phyloP scores from a whole-genome alignment of 768 basidiomycete genomes.

The Podaxis mareebaensis region DNA sequence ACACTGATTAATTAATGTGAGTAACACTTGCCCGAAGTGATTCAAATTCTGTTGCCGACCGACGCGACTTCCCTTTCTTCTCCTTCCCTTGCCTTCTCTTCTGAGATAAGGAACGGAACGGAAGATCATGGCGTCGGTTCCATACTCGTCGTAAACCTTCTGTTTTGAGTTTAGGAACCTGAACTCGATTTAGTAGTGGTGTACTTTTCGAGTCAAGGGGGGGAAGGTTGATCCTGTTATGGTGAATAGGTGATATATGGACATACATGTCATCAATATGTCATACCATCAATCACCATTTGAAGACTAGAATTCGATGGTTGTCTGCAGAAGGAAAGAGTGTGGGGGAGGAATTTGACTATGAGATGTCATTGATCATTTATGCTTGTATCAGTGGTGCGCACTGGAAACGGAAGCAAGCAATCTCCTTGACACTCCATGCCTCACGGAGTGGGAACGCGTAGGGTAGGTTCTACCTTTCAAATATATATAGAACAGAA shows the following conservation, averaged over 20 bases:
- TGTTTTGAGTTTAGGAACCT: slow-evolving; percentile 10
- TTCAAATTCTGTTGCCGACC: slow-evolving; percentile 1
- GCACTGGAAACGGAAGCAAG: not conserved
- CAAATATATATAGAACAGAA: not conserved
- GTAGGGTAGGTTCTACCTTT: not conserved
- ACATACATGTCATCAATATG: slow-evolving; percentile 1
- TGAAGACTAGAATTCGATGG: not conserved
- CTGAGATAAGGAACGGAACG: slow-evolving; percentile 11
- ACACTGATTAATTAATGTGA: slow-evolving; percentile 15
- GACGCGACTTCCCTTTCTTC: not conserved
- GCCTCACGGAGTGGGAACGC: not conserved
- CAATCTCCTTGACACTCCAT: not conserved
- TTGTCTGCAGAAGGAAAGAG: not conserved
- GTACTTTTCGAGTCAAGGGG: not conserved
- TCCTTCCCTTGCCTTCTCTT: slow-evolving; percentile 13
- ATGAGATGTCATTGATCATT: not conserved
- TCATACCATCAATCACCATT: not conserved
- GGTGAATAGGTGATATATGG: not conserved
- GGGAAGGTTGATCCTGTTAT: slow-evolving; percentile 4
- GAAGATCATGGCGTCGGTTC: slow-evolving; percentile 11
- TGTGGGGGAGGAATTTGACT: not conserved
- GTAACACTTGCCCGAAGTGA: slow-evolving; percentile 11
- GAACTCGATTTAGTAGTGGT: slow-evolving; percentile 12
- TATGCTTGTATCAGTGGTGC: not conserved
- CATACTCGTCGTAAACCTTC: slow-evolving; percentile 4